Evolutionary conservation across 306 rosid species (phyloP).

Genomic region (Purshia tridentata): DNA sequence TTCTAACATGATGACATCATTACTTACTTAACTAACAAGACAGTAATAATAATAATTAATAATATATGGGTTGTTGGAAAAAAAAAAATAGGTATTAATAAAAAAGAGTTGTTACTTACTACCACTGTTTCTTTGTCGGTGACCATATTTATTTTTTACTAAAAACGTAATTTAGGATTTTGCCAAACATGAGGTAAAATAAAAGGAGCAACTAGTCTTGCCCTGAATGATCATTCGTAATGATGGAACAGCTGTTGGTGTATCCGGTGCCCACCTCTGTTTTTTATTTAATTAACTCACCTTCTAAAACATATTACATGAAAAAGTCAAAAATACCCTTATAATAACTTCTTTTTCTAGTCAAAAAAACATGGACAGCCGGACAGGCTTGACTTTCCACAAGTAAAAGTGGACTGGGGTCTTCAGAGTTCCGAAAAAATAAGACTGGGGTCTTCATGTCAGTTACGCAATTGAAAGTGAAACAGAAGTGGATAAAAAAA

Average conservation of each 20-base stretch:
- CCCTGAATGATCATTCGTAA: background rate
- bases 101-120: background rate
- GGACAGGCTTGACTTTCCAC: constrained; percentile 9
- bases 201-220: background rate
- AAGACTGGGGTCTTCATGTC: constrained; percentile 1
- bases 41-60: too few relatives aligned
- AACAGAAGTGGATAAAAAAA: background rate
- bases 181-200: background rate
- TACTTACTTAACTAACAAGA: too few relatives aligned
- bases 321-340: constrained; percentile 22
- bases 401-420: background rate
- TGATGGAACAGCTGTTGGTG: constrained; percentile 15
- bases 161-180: background rate
- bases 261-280: background rate
- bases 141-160: background rate
- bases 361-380: background rate
- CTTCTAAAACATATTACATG: background rate
- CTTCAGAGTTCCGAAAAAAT: background rate
- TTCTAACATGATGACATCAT: too few relatives aligned
- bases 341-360: fast-evolving
- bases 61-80: too few relatives aligned
- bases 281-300: background rate
- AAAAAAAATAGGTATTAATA: too few relatives aligned
- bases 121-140: background rate
- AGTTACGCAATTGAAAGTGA: constrained; percentile 22